phyloP scores from a whole-genome alignment of 176 grass and related monocot genomes.

The Triticum dicoccoides region DNA sequence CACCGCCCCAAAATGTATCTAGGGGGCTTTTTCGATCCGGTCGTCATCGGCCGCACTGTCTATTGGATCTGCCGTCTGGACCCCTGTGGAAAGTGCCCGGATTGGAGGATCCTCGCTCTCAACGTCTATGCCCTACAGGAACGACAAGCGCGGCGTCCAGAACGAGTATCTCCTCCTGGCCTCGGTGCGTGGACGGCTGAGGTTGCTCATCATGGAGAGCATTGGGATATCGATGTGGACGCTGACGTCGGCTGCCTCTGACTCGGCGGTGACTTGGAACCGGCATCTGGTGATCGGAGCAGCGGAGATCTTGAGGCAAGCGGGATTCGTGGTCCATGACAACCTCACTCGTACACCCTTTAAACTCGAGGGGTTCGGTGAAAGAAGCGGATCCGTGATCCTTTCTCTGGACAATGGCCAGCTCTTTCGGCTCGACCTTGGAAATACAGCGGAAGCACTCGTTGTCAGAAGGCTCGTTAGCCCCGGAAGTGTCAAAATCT shows the following conservation, averaged over 20 bases:
- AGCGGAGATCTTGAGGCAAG: not conserved
- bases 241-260: not conserved
- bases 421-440: slow-evolving; percentile 4
- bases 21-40: too few species aligned
- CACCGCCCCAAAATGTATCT: too few species aligned
- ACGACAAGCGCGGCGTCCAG: too few species aligned
- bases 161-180: not conserved
- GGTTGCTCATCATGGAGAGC: not conserved
- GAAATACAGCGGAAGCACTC: not conserved
- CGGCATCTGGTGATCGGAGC: not conserved
- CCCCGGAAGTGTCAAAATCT: too few species aligned
- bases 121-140: not conserved
- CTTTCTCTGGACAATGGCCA: not conserved
- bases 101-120: too few species aligned
- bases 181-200: not conserved
- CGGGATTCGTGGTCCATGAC: too few species aligned
- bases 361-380: not conserved
- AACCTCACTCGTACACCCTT: not conserved
- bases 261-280: not conserved
- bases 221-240: not conserved
- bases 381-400: not conserved
- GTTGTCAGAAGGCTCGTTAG: not conserved
- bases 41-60: not conserved
- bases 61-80: not conserved
- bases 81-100: too few species aligned